phyloP scores from a whole-genome alignment of 2,329 filamentous ascomycete genomes.

The Microsporum audouinii region DNA sequence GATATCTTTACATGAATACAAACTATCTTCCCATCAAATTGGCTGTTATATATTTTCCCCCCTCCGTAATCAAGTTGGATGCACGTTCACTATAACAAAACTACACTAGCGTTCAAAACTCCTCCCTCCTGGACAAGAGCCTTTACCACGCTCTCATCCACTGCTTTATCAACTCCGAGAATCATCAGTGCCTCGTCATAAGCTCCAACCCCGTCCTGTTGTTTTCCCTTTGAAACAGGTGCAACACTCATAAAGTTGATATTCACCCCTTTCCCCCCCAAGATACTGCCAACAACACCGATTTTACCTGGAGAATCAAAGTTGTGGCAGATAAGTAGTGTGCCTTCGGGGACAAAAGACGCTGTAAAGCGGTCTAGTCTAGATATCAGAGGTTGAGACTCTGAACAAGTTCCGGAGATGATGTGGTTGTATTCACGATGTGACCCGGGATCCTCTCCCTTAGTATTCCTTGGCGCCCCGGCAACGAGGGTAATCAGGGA shows the following conservation, averaged over 20 bases:
- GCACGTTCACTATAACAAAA: conserved; percentile 31
- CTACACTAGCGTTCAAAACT: conserved; percentile 43
- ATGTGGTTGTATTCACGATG: conserved; percentile 37
- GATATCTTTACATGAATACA: neutral
- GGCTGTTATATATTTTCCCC: neutral
- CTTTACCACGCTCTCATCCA: conserved; percentile 46
- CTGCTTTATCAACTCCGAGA: conserved; percentile 56
- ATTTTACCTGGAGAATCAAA: conserved; percentile 76
- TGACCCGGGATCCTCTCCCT: conserved; percentile 9
- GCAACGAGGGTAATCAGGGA: conserved; percentile 60
- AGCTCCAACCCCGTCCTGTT: neutral
- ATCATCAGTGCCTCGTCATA: conserved; percentile 67
- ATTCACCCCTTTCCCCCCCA: conserved; percentile 62
- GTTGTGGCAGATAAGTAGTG: conserved; percentile 66
- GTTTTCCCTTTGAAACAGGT: conserved; percentile 24
- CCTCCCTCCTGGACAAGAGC: conserved; percentile 41
- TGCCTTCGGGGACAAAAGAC: conserved; percentile 61
- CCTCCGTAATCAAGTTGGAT: neutral
- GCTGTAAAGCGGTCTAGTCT: conserved; percentile 63
- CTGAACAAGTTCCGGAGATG: conserved; percentile 36
- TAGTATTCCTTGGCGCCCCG: conserved; percentile 23
- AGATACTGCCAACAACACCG: conserved; percentile 59
- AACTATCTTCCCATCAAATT: neutral
- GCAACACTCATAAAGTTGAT: conserved; percentile 71
- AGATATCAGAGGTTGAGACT: conserved; percentile 48